phyloP scores from a whole-genome alignment of 1,139 yeast genomes.

The Suhomyces kunorum region DNA sequence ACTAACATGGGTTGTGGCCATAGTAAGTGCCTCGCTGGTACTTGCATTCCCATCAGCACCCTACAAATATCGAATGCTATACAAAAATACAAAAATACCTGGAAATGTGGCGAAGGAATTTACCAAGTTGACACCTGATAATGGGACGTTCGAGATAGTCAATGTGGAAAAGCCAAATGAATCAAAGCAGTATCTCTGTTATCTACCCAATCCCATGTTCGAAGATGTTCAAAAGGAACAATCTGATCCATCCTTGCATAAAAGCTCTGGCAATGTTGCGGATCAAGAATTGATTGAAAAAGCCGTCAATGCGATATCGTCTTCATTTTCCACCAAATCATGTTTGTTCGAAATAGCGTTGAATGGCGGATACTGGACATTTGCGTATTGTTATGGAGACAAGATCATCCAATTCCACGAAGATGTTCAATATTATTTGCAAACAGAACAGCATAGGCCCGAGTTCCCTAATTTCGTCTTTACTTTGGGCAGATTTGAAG shows the following conservation, averaged over 20 bases:
- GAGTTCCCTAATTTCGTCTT: conserved; percentile 42
- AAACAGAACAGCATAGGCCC: conserved; percentile 34
- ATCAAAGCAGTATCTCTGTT: conserved; percentile 15
- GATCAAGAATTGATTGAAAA: conserved; percentile 24
- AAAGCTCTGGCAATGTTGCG: conserved; percentile 7
- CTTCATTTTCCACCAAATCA: conserved; percentile 24
- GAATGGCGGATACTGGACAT: conserved; percentile 63
- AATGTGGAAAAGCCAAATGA: conserved; percentile 8
- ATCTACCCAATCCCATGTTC: conserved; percentile 12
- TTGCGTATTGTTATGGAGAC: conserved; percentile 56
- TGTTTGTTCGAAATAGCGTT: conserved; percentile 39
- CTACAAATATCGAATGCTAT: conserved; percentile 15
- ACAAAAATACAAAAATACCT: conserved; percentile 15
- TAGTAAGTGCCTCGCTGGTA: background rate
- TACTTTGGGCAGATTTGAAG: conserved; percentile 47
- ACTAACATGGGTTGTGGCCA: conserved; percentile 1
- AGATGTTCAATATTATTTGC: conserved; percentile 25
- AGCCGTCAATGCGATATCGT: conserved; percentile 23
- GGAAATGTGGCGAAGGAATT: conserved; percentile 11
- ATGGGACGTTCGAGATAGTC: conserved; percentile 16
- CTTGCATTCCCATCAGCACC: conserved; percentile 5
- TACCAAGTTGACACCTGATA: conserved; percentile 1
- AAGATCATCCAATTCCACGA: conserved; percentile 62
- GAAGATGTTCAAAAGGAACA: background rate
- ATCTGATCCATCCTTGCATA: background rate